Evolutionary conservation across 2,329 filamentous ascomycete species (phyloP).

Genomic region (Talaromyces sp.): DNA sequence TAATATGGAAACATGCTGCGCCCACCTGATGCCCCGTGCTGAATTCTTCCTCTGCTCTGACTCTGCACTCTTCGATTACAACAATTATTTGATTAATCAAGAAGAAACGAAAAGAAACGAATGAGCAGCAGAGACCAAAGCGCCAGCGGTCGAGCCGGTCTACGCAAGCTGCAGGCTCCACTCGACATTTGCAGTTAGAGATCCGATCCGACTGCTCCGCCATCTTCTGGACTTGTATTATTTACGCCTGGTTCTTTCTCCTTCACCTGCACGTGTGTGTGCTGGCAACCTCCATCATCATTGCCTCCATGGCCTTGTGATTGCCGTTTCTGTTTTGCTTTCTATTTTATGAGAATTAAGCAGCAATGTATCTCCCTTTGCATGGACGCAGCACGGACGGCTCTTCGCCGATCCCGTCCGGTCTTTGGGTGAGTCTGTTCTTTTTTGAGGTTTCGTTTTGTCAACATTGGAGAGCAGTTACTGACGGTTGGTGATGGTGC

Average conservation of each 20-base stretch:
- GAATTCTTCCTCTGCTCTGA: neutral
- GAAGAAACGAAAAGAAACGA: neutral
- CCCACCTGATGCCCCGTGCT: no score
- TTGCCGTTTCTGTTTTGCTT: neutral
- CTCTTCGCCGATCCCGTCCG: neutral
- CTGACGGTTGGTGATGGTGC: neutral
- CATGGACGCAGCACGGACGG: conserved; percentile 1
- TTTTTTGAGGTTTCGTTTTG: neutral
- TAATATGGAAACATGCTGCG: no score
- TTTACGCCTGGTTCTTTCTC: neutral
- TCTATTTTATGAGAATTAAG: neutral
- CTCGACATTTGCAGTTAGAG: neutral
- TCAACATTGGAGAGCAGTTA: neutral
- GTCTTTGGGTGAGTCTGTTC: conserved; percentile 7
- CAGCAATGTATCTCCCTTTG: conserved; percentile 11
- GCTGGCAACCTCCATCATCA: neutral
- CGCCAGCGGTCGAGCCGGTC: neutral
- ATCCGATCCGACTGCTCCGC: neutral
- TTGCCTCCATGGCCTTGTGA: conserved; percentile 6
- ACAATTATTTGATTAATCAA: neutral
- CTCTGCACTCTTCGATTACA: neutral
- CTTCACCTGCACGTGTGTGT: neutral
- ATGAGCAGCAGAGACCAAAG: neutral
- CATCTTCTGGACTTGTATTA: neutral
- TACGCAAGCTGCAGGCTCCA: neutral